A percentile compares a stretch with the other conserved stretches of the same genome.
Evolutionary conservation across 2,329 filamentous ascomycete genomes (phyloP).

Genomic region (Penicillium sp.): DNA sequence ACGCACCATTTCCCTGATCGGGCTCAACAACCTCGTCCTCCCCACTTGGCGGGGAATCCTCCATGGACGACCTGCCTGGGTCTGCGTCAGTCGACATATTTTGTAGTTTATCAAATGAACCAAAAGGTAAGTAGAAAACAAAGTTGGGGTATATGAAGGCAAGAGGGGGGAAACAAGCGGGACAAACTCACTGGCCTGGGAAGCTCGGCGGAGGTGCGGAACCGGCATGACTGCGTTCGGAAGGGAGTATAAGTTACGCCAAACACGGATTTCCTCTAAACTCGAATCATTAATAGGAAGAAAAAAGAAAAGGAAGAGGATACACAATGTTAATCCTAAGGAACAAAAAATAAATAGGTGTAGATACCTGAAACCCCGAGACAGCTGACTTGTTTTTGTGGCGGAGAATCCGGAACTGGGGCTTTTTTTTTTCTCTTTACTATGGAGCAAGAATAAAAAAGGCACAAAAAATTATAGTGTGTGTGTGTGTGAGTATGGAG

Average conservation of each 20-base stretch:
- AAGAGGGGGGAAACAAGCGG: background rate
- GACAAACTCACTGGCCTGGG: slow-evolving; percentile 37
- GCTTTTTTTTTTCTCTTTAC: background rate
- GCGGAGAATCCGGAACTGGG: slow-evolving; percentile 5
- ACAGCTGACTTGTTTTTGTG: slow-evolving; percentile 1
- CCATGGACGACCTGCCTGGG: slow-evolving; percentile 56
- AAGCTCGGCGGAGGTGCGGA: slow-evolving; percentile 39
- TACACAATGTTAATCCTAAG: background rate
- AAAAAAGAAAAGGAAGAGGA: background rate
- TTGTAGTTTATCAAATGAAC: background rate
- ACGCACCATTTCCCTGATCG: slow-evolving; percentile 84
- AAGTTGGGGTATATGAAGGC: background rate
- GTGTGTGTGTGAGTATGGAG: background rate
- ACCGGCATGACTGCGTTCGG: slow-evolving; percentile 36
- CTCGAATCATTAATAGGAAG: background rate
- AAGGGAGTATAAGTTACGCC: slow-evolving; percentile 6
- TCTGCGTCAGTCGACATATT: slow-evolving; percentile 27
- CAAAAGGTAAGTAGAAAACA: background rate
- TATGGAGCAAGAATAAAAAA: slow-evolving; percentile 1
- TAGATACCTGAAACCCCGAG: background rate
- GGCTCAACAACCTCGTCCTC: slow-evolving; percentile 84
- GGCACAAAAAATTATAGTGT: background rate
- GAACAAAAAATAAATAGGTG: background rate
- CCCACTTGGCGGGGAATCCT: slow-evolving; percentile 52
- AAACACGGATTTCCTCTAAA: background rate